Evolutionary conservation across 139 green algal species (phyloP).

Genomic region (Volvox reticuliferus): DNA sequence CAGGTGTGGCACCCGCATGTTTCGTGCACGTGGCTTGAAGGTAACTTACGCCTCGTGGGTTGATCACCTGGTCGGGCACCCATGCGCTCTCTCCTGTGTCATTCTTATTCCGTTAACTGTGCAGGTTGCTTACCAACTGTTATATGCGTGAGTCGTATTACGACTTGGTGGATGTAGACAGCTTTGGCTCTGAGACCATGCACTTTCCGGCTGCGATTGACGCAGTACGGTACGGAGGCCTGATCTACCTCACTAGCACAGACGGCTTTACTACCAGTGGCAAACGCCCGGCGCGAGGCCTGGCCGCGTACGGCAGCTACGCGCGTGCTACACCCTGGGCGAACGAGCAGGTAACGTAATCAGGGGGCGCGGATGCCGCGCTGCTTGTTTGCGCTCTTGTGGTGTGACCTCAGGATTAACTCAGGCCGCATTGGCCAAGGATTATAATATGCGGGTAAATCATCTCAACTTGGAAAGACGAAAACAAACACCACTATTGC

Average conservation of each 20-base stretch:
- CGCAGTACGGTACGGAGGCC: constrained; percentile 55
- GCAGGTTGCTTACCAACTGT: constrained; percentile 60
- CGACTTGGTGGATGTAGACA: constrained; percentile 79
- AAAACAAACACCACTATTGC: no score
- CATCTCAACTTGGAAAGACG: no score
- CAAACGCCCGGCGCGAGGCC: constrained; percentile 50
- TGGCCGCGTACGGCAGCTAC: constrained; percentile 71
- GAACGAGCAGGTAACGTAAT: constrained; percentile 61
- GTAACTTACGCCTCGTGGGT: no score
- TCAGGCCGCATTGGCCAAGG: no score
- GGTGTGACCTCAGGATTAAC: no score
- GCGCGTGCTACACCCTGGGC: constrained; percentile 55
- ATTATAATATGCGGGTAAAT: no score
- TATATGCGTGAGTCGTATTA: constrained; percentile 75
- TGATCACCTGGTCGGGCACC: no score
- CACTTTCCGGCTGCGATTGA: constrained; percentile 61
- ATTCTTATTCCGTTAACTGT: neutral
- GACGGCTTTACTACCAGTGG: constrained; percentile 71
- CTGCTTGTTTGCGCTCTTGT: no score
- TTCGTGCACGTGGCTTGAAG: no score
- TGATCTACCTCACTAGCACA: constrained; percentile 83
- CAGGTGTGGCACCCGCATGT: constrained; percentile 9
- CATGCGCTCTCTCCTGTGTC: no score
- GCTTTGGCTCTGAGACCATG: constrained; percentile 69
- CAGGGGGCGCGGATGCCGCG: no score